Base-by-base conservation (phyloP, 1,284 basidiomycete genomes). In the Naganishia albida region DNA sequence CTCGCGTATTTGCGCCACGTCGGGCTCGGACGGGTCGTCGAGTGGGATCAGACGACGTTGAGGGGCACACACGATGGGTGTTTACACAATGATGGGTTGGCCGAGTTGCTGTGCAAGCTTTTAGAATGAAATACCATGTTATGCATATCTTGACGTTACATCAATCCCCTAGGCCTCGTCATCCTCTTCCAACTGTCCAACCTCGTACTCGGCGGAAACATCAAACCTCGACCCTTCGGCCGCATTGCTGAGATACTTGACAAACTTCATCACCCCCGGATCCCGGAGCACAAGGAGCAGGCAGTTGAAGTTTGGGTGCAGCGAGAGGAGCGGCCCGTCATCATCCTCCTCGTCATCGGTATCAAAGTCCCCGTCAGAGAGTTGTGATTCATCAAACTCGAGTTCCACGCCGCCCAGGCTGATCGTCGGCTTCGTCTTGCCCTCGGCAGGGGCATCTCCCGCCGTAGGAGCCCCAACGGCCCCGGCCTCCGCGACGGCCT, bases 181-280 rank as follows among this genome's bases (percentile, higher is more conserved):
- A 34, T 81, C 80, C 66, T 78, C 80, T 65, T 81, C 80, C 49
- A 82, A 69, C 63, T 79, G 75, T 30, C 79, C 81, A 1, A 94
- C 87, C 75, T 93, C 90, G 77, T 89, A 95, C 78, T 96, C 93
- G 8, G 87, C 88, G 69, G 86, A 90, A 1, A 95, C 81, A 75
- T 96, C 93, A 91, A 91, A 96, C 62, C 93, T 82, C 55, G 90
- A 91, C 8, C 91, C 90, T 44, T 87, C 85, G 0, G 93, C 93
- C 1, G 86, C 85, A 12, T 90, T 89, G 28, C 88, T 89, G n/a
- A 95, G 85, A 72, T 95, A 96, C 77, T 95, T 96, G 68, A 93
- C 90, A 75, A 95, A 96, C 48, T 86, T 85, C 87, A 98, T 88
- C 52, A 99, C 93, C 20, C 90, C 87, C 71, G 93, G 90, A 78